Evolutionary conservation across 2,329 filamentous ascomycete genomes (phyloP), one percentile per base, ranked within the genome.

Genomic region (Cladophialophora bantiana): DNA sequence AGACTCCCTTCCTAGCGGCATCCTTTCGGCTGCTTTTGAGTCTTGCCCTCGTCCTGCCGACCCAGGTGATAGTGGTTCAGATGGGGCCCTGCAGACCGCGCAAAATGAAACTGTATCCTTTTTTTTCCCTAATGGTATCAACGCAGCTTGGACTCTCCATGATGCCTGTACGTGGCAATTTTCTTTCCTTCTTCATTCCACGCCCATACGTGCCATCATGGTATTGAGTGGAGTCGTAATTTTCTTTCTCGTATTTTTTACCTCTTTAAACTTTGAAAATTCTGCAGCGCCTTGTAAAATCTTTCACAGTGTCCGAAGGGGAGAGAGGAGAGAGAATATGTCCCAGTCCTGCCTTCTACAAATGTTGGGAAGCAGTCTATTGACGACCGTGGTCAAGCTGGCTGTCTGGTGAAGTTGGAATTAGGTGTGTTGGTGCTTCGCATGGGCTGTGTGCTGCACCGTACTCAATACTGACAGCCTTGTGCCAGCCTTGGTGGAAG

Each of bases 351-450:
- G 45, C 13, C 10, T 4, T 50, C 45, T 26, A 20, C 20, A 26
- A 26, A 3, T 26, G 20, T 50, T 18, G 9, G 18, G 20, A 10
- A 26, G 18, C 20, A 50, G 45, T 50, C 10, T 18, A 26, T 50
- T 31, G 18, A 50, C 12, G 7, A 7, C 7, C 12, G 9, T 12
- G 9, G 3, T 50, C 1, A 3, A 12, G 26, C 26, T 50, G 18
- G 9, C 3, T 26, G 26, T 31, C 45, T 50, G 45, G 45, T 50
- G 45, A 50, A 20, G 45, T 50, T 50, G 45, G 45, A 50, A 50
- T 50, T 50, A 50, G 20, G 45, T 26, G 26, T 26, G 26, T 26
- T 26, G 26, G 26, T 50, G 45, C 20, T 50, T 50, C 20, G 45
- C 26, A 50, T 12, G 10, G 9, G 3, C 18, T 1, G 18, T 50